A percentile compares a stretch with the other conserved stretches of the same genome.
phyloP scores from a whole-genome alignment of 306 rosid genomes.

The Gynostemma pentaphyllum region DNA sequence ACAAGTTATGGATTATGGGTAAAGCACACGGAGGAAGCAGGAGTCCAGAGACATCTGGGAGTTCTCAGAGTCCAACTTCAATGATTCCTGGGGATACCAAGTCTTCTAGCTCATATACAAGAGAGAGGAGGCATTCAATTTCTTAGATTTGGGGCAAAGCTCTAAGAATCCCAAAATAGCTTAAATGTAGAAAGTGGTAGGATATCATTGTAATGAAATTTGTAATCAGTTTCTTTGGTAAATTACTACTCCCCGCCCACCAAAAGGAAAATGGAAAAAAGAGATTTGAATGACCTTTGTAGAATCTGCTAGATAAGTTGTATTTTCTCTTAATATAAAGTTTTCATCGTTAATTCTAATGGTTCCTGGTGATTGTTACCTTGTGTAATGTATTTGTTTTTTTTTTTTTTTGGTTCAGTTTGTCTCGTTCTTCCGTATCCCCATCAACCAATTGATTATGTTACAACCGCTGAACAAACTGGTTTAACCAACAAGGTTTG shows the following conservation, averaged over 20 bases:
- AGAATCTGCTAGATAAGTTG: background rate
- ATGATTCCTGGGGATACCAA: constrained; percentile 59
- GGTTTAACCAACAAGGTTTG: no score
- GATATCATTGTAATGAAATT: constrained; percentile 21
- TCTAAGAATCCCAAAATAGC: constrained; percentile 15
- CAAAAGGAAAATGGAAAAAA: background rate
- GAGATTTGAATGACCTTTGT: background rate
- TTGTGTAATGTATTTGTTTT: no score
- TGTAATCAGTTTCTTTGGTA: background rate
- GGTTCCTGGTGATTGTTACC: no score
- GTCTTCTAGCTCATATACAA: constrained; percentile 59
- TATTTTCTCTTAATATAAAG: background rate
- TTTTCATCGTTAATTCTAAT: background rate
- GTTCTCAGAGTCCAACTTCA: constrained; percentile 89
- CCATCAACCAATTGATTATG: no score
- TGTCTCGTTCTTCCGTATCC: background rate
- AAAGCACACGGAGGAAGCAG: constrained; percentile 64
- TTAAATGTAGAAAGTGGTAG: constrained; percentile 52
- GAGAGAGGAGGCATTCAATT: constrained; percentile 84
- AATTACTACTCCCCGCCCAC: no score
- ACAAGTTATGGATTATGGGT: constrained; percentile 63
- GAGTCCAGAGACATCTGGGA: constrained; percentile 85
- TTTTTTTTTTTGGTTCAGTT: background rate
- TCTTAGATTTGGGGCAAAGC: constrained; percentile 29
- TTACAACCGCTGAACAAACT: no score